These are phyloP conservation scores for Bacterosira constricta DNA, from an alignment of 108 stramenopile genomes.

Conservation along the genomic window DNA sequence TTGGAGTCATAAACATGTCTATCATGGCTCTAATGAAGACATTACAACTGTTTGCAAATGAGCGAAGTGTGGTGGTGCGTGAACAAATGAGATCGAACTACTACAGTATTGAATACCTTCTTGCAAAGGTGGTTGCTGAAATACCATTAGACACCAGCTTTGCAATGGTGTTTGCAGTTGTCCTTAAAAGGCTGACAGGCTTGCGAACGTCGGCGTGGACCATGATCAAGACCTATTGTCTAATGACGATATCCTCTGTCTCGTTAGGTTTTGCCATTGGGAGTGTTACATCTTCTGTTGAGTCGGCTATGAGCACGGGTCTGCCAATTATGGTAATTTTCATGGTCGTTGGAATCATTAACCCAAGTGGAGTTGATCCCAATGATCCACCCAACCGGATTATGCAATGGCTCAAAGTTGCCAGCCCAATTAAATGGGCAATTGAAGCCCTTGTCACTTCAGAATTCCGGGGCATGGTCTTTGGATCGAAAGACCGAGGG, in stretches of 20 bases:
- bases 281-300: constrained; percentile 54
- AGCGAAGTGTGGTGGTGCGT: constrained; percentile 75
- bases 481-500: constrained; percentile 46
- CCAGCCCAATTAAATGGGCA: constrained; percentile 79
- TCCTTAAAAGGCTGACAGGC: constrained; percentile 64
- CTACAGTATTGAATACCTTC: constrained; percentile 78
- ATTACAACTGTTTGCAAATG: constrained; percentile 75
- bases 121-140: constrained; percentile 82
- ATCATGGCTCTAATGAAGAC: constrained; percentile 86
- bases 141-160: constrained; percentile 76
- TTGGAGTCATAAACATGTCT: constrained; percentile 76
- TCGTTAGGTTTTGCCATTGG: constrained; percentile 87
- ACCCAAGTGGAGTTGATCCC: constrained; percentile 76
- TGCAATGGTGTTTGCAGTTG: constrained; percentile 64
- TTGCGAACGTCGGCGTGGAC: constrained; percentile 58
- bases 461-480: constrained; percentile 80
- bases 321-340: constrained; percentile 56
- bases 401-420: constrained; percentile 51
- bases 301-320: constrained; percentile 69
- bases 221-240: constrained; percentile 65
- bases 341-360: constrained; percentile 82
- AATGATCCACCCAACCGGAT: constrained; percentile 51
- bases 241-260: constrained; percentile 78
- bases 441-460: constrained; percentile 77
- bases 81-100: constrained; percentile 78